phyloP scores from a whole-genome alignment of 768 basidiomycete genomes.

The Tephrocybe sp. region DNA sequence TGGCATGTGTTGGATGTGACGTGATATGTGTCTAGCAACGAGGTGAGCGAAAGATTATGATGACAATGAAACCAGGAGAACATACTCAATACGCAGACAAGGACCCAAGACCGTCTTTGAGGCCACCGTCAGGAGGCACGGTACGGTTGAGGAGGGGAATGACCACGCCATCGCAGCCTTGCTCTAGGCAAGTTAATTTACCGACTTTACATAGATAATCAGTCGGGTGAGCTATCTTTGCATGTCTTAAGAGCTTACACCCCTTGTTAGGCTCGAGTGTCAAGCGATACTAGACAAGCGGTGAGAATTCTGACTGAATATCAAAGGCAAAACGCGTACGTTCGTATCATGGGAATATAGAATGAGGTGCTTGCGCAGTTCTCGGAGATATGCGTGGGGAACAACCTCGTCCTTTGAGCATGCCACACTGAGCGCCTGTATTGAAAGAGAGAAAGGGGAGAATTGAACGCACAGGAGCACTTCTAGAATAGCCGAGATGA shows the following conservation, averaged over 20 bases:
- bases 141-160: conserved; percentile 33
- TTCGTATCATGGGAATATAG: conserved; percentile 33
- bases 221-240: no score
- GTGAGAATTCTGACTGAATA: neutral
- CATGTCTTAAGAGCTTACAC: conserved; percentile 30
- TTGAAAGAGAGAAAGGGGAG: neutral
- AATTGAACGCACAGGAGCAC: conserved; percentile 10
- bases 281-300: conserved; percentile 33
- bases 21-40: conserved; percentile 28
- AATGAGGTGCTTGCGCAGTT: conserved; percentile 30
- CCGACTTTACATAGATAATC: conserved; percentile 38
- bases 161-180: conserved; percentile 34
- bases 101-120: conserved; percentile 43
- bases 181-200: conserved; percentile 43
- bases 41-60: neutral
- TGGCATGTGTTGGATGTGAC: conserved; percentile 26
- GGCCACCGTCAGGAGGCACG: conserved; percentile 39
- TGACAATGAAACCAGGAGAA: conserved; percentile 6
- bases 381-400: conserved; percentile 35
- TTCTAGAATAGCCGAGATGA: conserved; percentile 10
- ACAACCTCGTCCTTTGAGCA: conserved; percentile 20
- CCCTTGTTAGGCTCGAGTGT: conserved; percentile 33
- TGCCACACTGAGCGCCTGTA: no score
- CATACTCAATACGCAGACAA: conserved; percentile 47
- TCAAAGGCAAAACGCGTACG: conserved; percentile 23